Conservation (phyloP, 2,329 filamentous ascomycete genomes). For the Knufia petricola region DNA sequence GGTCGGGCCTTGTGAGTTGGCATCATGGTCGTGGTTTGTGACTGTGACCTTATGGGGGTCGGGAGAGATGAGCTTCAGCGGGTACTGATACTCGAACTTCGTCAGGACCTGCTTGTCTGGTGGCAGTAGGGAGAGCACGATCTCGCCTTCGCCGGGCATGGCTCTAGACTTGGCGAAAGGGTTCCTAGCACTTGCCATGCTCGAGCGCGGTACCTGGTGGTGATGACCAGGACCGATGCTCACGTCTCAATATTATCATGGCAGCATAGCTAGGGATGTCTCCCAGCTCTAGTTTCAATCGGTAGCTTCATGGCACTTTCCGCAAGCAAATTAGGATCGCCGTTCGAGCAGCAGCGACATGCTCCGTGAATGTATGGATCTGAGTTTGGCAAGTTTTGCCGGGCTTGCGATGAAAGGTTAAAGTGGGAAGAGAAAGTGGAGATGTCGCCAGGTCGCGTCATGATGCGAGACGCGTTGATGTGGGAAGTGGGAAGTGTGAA, state of each 20-base stretch:
- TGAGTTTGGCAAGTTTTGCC: too few relatives aligned
- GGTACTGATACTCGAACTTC: constrained; percentile 79
- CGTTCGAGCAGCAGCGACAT: too few relatives aligned
- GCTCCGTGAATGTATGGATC: too few relatives aligned
- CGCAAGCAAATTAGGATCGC: too few relatives aligned
- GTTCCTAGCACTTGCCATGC: constrained; percentile 36
- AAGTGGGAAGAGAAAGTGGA: too few relatives aligned
- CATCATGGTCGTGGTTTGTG: constrained; percentile 38
- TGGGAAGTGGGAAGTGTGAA: too few relatives aligned
- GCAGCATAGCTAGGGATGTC: not conserved
- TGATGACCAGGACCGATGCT: constrained; percentile 1
- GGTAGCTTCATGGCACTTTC: too few relatives aligned
- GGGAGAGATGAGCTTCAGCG: constrained; percentile 84
- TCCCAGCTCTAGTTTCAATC: too few relatives aligned
- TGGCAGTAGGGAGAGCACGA: constrained; percentile 64
- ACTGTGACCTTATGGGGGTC: constrained; percentile 35
- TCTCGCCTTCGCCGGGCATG: constrained; percentile 65
- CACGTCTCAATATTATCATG: constrained; percentile 1
- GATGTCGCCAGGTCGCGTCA: too few relatives aligned
- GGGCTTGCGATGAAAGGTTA: too few relatives aligned
- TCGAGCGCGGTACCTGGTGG: constrained; percentile 3
- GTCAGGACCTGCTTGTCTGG: constrained; percentile 61
- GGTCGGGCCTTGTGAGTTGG: constrained; percentile 48
- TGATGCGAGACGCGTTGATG: not conserved
- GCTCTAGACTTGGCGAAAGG: constrained; percentile 69